Conservation (phyloP, 164 flowering plant genomes). For the Nymphaea colorata region DNA sequence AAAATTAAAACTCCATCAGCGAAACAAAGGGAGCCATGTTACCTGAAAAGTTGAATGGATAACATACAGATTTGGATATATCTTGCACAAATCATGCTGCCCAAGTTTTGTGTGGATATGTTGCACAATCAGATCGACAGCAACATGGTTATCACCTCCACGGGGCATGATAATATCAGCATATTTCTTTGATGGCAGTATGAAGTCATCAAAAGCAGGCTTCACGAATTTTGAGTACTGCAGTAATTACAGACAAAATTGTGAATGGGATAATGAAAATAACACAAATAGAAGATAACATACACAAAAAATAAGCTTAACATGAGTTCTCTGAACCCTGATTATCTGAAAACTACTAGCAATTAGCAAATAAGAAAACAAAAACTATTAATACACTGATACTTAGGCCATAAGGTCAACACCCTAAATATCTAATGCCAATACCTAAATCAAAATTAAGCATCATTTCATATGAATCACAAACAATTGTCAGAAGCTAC, state of each 20-base stretch:
- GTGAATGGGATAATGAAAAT: not conserved
- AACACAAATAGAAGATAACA: not conserved
- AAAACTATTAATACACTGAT: not conserved
- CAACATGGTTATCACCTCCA: slow-evolving; percentile 98
- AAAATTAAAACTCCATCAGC: not conserved
- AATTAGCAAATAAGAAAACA: not conserved
- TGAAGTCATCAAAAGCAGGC: slow-evolving; percentile 98
- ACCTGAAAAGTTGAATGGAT: slow-evolving; percentile 98
- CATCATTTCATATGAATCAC: not conserved
- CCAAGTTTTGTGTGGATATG: slow-evolving; percentile 96
- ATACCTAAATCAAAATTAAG: not conserved
- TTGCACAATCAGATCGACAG: slow-evolving; percentile 94
- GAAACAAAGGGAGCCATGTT: slow-evolving; percentile 1
- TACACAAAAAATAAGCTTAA: not conserved
- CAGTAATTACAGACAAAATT: slow-evolving; percentile 9
- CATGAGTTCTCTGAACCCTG: no score
- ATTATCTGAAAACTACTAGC: no score
- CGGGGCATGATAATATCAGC: slow-evolving; percentile 97
- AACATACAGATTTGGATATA: slow-evolving; percentile 86
- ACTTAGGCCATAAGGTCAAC: no score
- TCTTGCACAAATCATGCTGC: slow-evolving; percentile 96
- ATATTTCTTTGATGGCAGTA: slow-evolving; percentile 95
- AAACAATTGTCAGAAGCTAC: not conserved
- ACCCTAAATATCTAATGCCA: not conserved
- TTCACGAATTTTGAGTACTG: slow-evolving; percentile 98